Conservation (phyloP, 1,139 yeast genomes). For the Saccharomyces hybrid region DNA sequence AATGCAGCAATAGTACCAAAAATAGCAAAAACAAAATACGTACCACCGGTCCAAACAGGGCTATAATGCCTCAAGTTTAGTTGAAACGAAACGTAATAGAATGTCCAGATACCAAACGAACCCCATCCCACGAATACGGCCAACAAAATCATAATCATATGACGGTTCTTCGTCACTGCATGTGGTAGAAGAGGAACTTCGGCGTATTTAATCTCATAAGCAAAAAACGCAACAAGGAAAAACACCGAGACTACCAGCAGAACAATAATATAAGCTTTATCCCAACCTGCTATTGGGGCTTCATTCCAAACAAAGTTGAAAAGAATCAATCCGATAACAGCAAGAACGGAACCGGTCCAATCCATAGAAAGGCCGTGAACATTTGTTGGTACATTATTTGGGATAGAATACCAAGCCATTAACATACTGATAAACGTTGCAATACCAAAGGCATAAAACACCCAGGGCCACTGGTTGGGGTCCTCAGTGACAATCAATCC, state of each 20-base stretch:
- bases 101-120: no score
- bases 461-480: conserved; percentile 44
- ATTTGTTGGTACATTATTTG: conserved; percentile 30
- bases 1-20: no score
- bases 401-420: conserved; percentile 34
- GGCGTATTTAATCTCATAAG: no score
- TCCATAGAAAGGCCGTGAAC: conserved; percentile 33
- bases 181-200: no score
- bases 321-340: conserved; percentile 42
- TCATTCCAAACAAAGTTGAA: conserved; percentile 50
- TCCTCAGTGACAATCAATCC: conserved; percentile 39
- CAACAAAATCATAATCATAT: no score
- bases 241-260: conserved; percentile 32
- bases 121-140: no score
- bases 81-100: no score
- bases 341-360: conserved; percentile 40
- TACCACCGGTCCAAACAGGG: no score
- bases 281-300: conserved; percentile 49
- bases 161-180: no score
- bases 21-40: no score
- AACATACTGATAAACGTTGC: conserved; percentile 32
- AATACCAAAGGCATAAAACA: conserved; percentile 41
- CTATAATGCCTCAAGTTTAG: no score
- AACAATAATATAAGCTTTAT: conserved; percentile 39
- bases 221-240: no score